Evolutionary conservation across 164 flowering plant genomes (phyloP).

Genomic region (Santalum album): DNA sequence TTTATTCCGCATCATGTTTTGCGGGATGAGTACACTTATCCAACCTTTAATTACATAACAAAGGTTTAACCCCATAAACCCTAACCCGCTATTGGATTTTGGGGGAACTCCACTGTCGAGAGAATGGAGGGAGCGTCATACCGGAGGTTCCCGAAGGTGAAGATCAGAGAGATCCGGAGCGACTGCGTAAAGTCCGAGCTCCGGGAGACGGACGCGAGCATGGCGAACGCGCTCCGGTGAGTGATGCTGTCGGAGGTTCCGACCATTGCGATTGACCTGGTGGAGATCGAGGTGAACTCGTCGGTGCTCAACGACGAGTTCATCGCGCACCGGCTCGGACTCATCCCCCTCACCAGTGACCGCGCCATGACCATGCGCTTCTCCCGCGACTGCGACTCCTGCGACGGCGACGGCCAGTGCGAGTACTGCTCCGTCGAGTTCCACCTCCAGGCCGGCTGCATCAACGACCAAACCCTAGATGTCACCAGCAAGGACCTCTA

Average conservation of each 20-base stretch:
- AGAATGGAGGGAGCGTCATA: conserved; percentile 46
- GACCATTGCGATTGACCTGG: conserved; percentile 87
- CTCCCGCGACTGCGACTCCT: conserved; percentile 89
- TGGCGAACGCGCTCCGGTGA: conserved; percentile 95
- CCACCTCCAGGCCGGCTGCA: conserved; percentile 56
- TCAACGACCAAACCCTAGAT: conserved; percentile 65
- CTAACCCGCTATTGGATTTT: too few species aligned
- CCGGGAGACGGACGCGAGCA: conserved; percentile 69
- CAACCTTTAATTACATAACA: too few species aligned
- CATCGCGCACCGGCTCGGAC: conserved; percentile 93
- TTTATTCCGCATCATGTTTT: too few species aligned
- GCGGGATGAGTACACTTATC: too few species aligned
- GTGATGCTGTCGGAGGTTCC: conserved; percentile 96
- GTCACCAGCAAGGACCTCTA: conserved; percentile 74
- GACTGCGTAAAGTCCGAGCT: conserved; percentile 91
- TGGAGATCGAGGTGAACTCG: conserved; percentile 93
- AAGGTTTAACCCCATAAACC: too few species aligned
- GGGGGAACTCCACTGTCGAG: too few species aligned
- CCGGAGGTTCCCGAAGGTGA: conserved; percentile 78
- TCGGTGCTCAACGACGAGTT: conserved; percentile 97
- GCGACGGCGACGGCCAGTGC: conserved; percentile 97
- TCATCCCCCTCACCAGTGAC: conserved; percentile 76
- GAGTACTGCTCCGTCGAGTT: conserved; percentile 97
- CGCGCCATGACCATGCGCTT: conserved; percentile 89
- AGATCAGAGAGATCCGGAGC: conserved; percentile 68